Percentiles rank a stretch among this genome's conserved stretches.
Evolutionary conservation across 73 alveolate species (phyloP).

Genomic region (Uronychia setigera): DNA sequence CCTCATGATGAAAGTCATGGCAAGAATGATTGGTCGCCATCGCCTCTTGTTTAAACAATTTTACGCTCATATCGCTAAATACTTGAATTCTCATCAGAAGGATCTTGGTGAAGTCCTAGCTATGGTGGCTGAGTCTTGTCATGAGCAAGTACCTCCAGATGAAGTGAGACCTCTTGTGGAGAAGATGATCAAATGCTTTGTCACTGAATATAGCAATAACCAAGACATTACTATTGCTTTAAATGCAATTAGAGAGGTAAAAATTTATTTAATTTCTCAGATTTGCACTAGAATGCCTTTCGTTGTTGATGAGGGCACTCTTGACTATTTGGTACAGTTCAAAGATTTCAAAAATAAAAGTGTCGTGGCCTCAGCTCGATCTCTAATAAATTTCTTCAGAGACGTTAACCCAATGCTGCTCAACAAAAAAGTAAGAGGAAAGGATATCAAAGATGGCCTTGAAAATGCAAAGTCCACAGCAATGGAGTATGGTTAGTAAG

Average conservation of each 20-base stretch:
- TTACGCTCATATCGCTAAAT: constrained; percentile 76
- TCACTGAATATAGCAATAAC: constrained; percentile 85
- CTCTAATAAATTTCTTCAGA: constrained; percentile 84
- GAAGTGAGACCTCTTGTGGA: constrained; percentile 92
- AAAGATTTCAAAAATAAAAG: constrained; percentile 81
- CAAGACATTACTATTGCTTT: constrained; percentile 87
- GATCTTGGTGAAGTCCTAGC: constrained; percentile 88
- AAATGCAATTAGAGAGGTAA: constrained; percentile 86
- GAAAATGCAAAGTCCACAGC: constrained; percentile 25
- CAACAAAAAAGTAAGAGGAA: constrained; percentile 82
- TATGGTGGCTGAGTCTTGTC: constrained; percentile 90
- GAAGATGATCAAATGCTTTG: constrained; percentile 81
- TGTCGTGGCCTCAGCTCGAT: constrained; percentile 87
- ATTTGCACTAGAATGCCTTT: constrained; percentile 87
- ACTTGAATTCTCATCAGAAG: constrained; percentile 83
- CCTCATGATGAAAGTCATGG: constrained; percentile 82
- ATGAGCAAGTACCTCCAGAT: constrained; percentile 90
- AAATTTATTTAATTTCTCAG: too few species aligned
- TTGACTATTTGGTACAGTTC: constrained; percentile 78
- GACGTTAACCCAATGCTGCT: constrained; percentile 81
- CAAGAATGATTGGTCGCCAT: constrained; percentile 94
- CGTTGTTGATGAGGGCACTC: constrained; percentile 81
- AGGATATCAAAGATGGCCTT: constrained; percentile 23
- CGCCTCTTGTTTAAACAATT: constrained; percentile 77
- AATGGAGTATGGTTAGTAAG: neutral